phyloP scores from a whole-genome alignment of 768 basidiomycete species.

The Trametes punicea region DNA sequence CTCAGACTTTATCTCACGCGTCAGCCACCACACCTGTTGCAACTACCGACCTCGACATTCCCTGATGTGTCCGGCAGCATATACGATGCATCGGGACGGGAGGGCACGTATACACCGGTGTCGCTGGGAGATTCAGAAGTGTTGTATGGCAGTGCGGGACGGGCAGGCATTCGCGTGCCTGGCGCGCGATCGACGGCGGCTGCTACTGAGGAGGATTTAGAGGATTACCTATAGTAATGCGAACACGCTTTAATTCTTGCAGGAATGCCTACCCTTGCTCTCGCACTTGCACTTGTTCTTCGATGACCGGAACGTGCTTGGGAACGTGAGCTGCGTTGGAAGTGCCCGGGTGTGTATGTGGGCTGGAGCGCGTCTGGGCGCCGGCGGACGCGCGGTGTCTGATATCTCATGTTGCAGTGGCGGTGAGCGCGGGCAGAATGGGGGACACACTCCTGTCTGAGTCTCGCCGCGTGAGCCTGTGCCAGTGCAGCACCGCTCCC shows the following conservation, averaged over 20 bases:
- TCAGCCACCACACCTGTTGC: conserved; percentile 63
- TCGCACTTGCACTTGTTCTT: too few relatives aligned
- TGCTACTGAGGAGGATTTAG: conserved; percentile 20
- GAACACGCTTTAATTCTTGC: conserved; percentile 15
- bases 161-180: conserved; percentile 32
- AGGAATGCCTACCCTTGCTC: background rate
- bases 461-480: conserved; percentile 11
- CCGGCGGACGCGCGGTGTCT: background rate
- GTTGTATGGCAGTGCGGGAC: conserved; percentile 65
- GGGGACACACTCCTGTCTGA: conserved; percentile 1
- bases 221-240: conserved; percentile 26
- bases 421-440: conserved; percentile 10
- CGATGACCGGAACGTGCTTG: background rate
- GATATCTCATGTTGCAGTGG: conserved; percentile 1
- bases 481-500: conserved; percentile 15
- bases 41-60: conserved; percentile 76
- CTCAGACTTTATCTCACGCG: conserved; percentile 80
- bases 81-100: conserved; percentile 42
- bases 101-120: conserved; percentile 50
- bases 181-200: conserved; percentile 19
- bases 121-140: conserved; percentile 61
- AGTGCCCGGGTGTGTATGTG: background rate
- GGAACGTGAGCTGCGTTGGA: background rate
- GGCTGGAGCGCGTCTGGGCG: background rate
- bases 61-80: conserved; percentile 51